Base-by-base conservation (phyloP, 192 early-diverging fungal species). In the Mortierella alpina region DNA sequence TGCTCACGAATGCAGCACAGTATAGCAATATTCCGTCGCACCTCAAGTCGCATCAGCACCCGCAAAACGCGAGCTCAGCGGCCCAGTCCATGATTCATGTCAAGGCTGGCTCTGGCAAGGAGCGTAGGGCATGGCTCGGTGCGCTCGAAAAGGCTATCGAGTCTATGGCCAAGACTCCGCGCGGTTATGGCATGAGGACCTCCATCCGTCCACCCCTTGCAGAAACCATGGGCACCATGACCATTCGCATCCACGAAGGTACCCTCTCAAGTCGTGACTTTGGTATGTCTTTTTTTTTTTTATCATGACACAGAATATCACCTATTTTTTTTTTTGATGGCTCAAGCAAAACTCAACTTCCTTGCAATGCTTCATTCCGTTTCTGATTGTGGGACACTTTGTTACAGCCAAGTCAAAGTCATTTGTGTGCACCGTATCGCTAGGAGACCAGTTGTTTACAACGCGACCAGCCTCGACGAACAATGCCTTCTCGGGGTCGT, bases 221-320 rank as follows among this genome's bases (percentile, higher is more conserved):
- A 46, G 69, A 79, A 41, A 79, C 76, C 2, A 57, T 79, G 12
- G 76, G 76, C 1, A 79, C 76, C 1, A 67, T 72, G 63, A 79
- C 76, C 0, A 79, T 79, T 39, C 45, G 76, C 0, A 41, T 67
- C 0, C 58, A 72, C 23, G 76, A 79, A 22, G 76, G 49, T 0
- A 39, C 56, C 14, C 71, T 79, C 12, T 52, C 76, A 2, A 72
- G 68, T 20, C 62, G 50, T 47, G 69, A 79, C 39, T 79, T 72
- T 48, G 68, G 76, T 78, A 78, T 39, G 5, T 59, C 46, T 62
- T 1, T 59, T 39, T 62, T 62, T 1, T 59, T 39, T 59, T 59
- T 59, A 5, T 40, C 7, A 7, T 2, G 22, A 18, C 52, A 20
- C 52, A 5, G 13, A n/a, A 68, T 31, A 22, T 50, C 49, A 47